Percentiles rank a stretch among this genome's conserved stretches.
These are phyloP conservation scores for Suillus alpinus DNA, from an alignment of 768 basidiomycete genomes.

Conservation along the genomic window DNA sequence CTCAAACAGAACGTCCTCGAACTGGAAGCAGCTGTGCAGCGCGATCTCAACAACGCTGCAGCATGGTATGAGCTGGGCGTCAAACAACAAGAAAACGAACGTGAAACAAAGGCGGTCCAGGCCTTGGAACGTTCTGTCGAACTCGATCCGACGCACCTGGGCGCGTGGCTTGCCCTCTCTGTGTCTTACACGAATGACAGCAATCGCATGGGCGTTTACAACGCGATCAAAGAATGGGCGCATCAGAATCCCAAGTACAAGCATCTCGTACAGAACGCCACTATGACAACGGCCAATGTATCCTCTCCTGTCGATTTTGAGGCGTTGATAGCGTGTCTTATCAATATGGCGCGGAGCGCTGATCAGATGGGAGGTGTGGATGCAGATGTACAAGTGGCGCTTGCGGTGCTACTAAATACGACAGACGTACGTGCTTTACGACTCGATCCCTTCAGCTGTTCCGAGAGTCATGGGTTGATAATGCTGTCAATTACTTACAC, in stretches of 20 bases:
- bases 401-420: conserved; percentile 90
- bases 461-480: neutral
- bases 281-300: conserved; percentile 25
- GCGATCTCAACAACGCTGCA: conserved; percentile 60
- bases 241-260: conserved; percentile 57
- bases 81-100: conserved; percentile 97
- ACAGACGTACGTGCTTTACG: conserved; percentile 61
- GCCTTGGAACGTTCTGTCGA: conserved; percentile 80
- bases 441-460: neutral
- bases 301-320: conserved; percentile 35
- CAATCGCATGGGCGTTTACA: conserved; percentile 68
- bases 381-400: conserved; percentile 91
- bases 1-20: conserved; percentile 73
- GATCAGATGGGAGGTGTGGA: conserved; percentile 65
- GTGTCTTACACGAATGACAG: conserved; percentile 91
- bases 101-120: conserved; percentile 84
- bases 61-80: conserved; percentile 94
- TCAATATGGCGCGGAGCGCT: conserved; percentile 67
- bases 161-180: conserved; percentile 88
- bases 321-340: conserved; percentile 70
- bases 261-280: conserved; percentile 39
- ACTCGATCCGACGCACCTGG: conserved; percentile 71
- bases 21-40: conserved; percentile 86
- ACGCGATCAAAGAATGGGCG: conserved; percentile 85
- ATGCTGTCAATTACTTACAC: conserved; percentile 6